Base-by-base conservation (phyloP, 495 filamentous ascomycete species). In the Mytilinidion resinicola region DNA sequence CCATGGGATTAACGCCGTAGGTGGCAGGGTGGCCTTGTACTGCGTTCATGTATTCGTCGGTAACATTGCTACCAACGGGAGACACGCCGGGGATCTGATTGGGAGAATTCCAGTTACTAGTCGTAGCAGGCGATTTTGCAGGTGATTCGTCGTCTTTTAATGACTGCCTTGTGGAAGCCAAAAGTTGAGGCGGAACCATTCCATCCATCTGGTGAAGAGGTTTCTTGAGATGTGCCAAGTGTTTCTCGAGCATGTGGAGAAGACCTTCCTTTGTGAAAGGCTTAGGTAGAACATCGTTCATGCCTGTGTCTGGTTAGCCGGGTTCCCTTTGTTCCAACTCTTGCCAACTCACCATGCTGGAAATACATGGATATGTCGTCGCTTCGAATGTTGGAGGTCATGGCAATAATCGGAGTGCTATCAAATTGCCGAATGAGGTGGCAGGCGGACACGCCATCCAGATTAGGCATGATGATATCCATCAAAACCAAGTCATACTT, bases 301-400 rank as follows among this genome's bases (percentile, higher is more conserved):
- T 98, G n/a, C 93, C 93, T 96, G 62, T 3, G 2, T 51, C 4
- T 2, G 10, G 57, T 54, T 37, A 59, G 41, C 25, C 34, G 51
- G 70, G 59, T 72, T 68, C 53, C 52, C 30, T 42, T 17, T 53
- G 19, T 15, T 47, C 3, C n/a, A 11, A 8, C 15, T 41, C 38
- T 39, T 49, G 20, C 57, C 54, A 36, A 62, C 86, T 76, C 78
- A 96, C 93, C 93, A 76, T 95, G 91, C 60, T 90, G 85, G 76
- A 96, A 97, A 69, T 98, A 98, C 73, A 92, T 91, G 61, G 91
- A 86, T 55, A 98, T 96, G 70, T 98, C 93, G 67, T 97, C 92
- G 59, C 90, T 90, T 43, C 95, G 84, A 58, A 97, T 97, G 65
- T 97, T 98, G 17, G 93, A 96, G 25, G 93, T 97, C 93, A 98